Conservation (phyloP, 2,329 filamentous ascomycete species). For the Aspergillus felis region DNA sequence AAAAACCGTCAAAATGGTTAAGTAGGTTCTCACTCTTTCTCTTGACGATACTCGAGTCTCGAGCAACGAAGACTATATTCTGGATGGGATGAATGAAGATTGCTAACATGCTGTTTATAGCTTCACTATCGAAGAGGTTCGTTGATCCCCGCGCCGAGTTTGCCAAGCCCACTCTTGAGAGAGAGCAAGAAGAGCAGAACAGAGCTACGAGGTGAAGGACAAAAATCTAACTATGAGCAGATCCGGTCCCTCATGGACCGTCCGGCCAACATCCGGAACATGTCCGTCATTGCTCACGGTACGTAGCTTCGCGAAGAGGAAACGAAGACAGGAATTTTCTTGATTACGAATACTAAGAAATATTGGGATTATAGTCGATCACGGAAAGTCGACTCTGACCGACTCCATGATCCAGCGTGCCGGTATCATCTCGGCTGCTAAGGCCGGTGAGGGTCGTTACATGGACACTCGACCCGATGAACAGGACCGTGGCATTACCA, state of each 20-base stretch:
- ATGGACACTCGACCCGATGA: conserved; percentile 97
- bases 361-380: conserved; percentile 64
- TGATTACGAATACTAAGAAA: conserved; percentile 1
- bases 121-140: conserved; percentile 93
- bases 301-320: conserved; percentile 30
- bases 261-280: conserved; percentile 73
- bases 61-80: conserved; percentile 3
- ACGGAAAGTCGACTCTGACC: conserved; percentile 99
- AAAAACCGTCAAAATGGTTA: conserved; percentile 94
- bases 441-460: conserved; percentile 92
- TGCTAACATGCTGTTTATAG: conserved; percentile 50
- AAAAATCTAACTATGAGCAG: conserved; percentile 27
- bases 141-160: conserved; percentile 26
- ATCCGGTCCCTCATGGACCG: conserved; percentile 49
- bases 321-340: not conserved
- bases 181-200: not conserved
- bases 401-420: conserved; percentile 98
- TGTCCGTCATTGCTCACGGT: conserved; percentile 99
- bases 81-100: not conserved
- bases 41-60: not conserved
- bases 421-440: conserved; percentile 98
- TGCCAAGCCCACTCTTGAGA: not conserved
- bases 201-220: not conserved
- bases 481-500: conserved; percentile 99
- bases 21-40: conserved; percentile 64